Base-by-base conservation (phyloP, 257 asterid species). In the Avicennia marina region DNA sequence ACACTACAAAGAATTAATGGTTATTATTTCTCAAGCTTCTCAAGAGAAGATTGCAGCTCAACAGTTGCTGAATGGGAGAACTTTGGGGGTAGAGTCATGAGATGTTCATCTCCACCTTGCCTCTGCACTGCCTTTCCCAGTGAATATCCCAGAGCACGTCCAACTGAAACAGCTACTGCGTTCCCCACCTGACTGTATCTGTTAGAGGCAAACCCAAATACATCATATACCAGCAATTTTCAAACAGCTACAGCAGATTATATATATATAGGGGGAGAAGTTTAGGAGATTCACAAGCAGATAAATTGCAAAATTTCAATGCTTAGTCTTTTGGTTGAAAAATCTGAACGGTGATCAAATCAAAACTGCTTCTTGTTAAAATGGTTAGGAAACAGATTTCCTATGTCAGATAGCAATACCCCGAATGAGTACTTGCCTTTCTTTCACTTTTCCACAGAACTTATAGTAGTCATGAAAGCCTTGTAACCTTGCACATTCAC, bases 401-500 rank as follows among this genome's bases (percentile, higher is more conserved):
- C 18, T 6, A 46, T 50, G 58, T 22, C 10, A 26, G 17, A 42
- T 50, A 49, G 17, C 39, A 49, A 38, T 24, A 20, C 10, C 41
- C 32, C 1, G 17, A 53, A 36, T n/a, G 10, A 47, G 17, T 19
- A 58, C 70, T 56, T 74, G 65, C 87, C 87, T 73, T 60, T 73
- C 74, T 66, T 76, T 80, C 48, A 80, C 44, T 15, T 48, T 68
- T 52, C 83, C 83, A 34, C 51, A 71, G 67, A 80, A 76, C 70
- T 51, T 56, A 44, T 73, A 80, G 71, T 76, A 66, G 65, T 73
- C 83, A 13, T 69, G 83, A 71, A 76, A 76, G 67, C 78, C 80
- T 64, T 77, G 84, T 50, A 81, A 71, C 71, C 84, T 66, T 49
- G 78, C 82, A 61, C 77, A 73, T 67, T 81, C 82, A 19, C 82